Evolutionary conservation across 257 asterid genomes (phyloP).

Genomic region (Jasminum sambac): DNA sequence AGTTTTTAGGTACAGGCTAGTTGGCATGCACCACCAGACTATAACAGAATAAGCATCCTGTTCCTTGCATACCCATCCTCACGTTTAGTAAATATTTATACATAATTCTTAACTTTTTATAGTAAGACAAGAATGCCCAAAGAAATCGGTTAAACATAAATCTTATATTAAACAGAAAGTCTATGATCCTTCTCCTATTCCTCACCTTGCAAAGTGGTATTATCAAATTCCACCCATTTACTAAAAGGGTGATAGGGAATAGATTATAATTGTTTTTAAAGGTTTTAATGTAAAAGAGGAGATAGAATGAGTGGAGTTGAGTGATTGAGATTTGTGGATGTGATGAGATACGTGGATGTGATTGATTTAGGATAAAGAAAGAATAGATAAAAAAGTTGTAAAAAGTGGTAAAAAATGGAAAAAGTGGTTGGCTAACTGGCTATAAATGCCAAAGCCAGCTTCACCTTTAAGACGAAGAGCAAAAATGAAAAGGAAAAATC

Average conservation of each 20-base stretch:
- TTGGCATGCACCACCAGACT: background rate
- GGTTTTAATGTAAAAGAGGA: too few relatives aligned
- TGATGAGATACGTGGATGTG: too few relatives aligned
- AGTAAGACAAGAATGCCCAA: background rate
- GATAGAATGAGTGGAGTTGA: too few relatives aligned
- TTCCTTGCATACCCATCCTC: background rate
- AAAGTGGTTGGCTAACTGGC: too few relatives aligned
- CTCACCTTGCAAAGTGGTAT: background rate
- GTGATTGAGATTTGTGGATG: too few relatives aligned
- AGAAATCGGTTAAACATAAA: background rate
- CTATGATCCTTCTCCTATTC: background rate
- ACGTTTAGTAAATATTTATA: background rate
- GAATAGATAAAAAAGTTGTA: too few relatives aligned
- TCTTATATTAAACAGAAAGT: background rate
- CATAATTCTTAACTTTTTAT: background rate
- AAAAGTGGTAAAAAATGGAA: too few relatives aligned
- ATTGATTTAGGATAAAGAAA: too few relatives aligned
- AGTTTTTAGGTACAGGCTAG: background rate
- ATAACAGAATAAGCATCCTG: background rate
- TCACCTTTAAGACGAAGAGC: background rate
- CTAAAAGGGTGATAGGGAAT: too few relatives aligned
- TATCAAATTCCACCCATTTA: background rate
- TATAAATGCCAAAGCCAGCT: background rate
- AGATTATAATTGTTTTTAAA: too few relatives aligned
- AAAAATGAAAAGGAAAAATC: background rate